These are phyloP conservation scores for Citrullus mucosospermus DNA, from an alignment of 306 rosid genomes.

Conservation along the genomic window DNA sequence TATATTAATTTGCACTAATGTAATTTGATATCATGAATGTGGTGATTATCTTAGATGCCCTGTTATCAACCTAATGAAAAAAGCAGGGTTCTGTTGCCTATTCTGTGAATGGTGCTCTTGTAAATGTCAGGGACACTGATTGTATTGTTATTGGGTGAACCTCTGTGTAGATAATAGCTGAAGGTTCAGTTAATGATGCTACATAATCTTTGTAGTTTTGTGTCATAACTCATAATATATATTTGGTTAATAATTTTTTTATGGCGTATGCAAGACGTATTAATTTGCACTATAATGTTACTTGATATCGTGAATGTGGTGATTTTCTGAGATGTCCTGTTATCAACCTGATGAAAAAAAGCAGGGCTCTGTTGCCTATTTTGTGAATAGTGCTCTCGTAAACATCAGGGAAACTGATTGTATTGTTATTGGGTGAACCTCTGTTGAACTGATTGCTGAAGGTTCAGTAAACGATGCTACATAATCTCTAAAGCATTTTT, in stretches of 20 bases:
- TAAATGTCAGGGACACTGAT: slow-evolving; percentile 33
- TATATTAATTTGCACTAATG: not conserved
- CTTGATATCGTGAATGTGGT: not conserved
- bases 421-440: slow-evolving; percentile 79
- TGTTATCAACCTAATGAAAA: slow-evolving; percentile 19
- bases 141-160: slow-evolving; percentile 65
- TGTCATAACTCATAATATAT: not conserved
- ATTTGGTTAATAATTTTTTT: not conserved
- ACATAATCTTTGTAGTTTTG: slow-evolving; percentile 5
- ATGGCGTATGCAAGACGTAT: not conserved
- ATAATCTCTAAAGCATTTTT: not conserved
- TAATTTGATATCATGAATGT: not conserved
- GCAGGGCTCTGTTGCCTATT: slow-evolving; percentile 33
- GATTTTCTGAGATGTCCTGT: not conserved
- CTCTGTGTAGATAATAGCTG: slow-evolving; percentile 23
- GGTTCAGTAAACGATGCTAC: slow-evolving; percentile 67
- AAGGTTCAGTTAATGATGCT: slow-evolving; percentile 58
- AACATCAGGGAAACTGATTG: slow-evolving; percentile 32
- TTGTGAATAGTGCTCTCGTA: slow-evolving; percentile 37
- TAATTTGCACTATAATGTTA: not conserved
- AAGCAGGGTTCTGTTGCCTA: slow-evolving; percentile 36
- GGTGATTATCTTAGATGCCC: not conserved
- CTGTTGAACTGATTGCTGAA: slow-evolving; percentile 20
- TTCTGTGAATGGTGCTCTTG: slow-evolving; percentile 33
- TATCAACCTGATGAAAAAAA: slow-evolving; percentile 28